These are phyloP conservation scores for Neurospora tetrasperma DNA, from an alignment of 495 filamentous ascomycete genomes.

Conservation along the genomic window DNA sequence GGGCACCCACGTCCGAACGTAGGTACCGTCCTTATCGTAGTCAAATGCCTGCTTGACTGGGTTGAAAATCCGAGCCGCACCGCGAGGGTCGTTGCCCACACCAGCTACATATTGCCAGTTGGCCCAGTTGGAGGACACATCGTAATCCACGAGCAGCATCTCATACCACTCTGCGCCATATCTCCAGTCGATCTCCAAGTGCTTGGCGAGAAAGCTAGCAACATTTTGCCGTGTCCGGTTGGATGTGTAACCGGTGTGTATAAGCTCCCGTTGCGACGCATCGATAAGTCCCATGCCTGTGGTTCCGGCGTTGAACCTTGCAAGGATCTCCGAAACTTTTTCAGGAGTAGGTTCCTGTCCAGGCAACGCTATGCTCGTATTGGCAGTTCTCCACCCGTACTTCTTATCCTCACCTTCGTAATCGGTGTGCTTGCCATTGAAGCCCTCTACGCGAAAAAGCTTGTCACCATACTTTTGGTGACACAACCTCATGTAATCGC, in stretches of 20 bases:
- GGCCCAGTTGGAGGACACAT: slow-evolving; percentile 61
- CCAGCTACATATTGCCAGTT: slow-evolving; percentile 71
- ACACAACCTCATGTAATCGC: slow-evolving; percentile 67
- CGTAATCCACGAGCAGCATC: slow-evolving; percentile 57
- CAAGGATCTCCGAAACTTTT: slow-evolving; percentile 26
- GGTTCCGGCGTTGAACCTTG: slow-evolving; percentile 47
- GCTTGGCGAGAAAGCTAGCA: slow-evolving; percentile 58
- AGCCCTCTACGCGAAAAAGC: slow-evolving; percentile 52
- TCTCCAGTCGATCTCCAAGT: slow-evolving; percentile 64
- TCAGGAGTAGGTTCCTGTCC: slow-evolving; percentile 23
- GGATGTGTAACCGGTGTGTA: slow-evolving; percentile 60
- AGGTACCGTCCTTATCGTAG: slow-evolving; percentile 55
- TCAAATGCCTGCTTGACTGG: slow-evolving; percentile 61
- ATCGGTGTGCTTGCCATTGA: slow-evolving; percentile 33
- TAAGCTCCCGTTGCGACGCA: slow-evolving; percentile 56
- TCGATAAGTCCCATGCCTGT: slow-evolving; percentile 65
- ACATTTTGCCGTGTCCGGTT: slow-evolving; percentile 65
- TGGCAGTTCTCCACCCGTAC: slow-evolving; percentile 29
- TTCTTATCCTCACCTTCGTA: slow-evolving; percentile 12
- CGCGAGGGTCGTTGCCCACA: slow-evolving; percentile 62
- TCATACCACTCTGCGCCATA: slow-evolving; percentile 74
- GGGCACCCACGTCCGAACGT: slow-evolving; percentile 55
- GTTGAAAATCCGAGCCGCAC: slow-evolving; percentile 57
- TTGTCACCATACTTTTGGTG: slow-evolving; percentile 50
- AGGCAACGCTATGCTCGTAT: slow-evolving; percentile 5